Evolutionary conservation across 2,329 filamentous ascomycete species (phyloP).

Genomic region (Aspergillus felis): DNA sequence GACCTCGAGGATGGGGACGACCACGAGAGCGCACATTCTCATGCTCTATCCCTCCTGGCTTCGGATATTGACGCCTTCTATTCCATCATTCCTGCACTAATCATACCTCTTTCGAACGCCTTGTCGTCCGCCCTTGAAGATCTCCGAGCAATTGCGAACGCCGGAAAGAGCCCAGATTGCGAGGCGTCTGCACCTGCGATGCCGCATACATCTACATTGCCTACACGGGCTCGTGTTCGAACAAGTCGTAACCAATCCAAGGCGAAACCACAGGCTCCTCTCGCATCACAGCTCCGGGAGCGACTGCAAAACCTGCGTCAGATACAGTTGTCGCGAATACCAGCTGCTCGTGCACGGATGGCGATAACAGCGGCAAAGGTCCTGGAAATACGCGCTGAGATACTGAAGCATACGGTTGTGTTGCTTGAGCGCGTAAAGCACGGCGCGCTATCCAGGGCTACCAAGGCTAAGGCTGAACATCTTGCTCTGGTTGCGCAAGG

Average conservation of each 20-base stretch:
- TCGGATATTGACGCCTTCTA: constrained; percentile 36
- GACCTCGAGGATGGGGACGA: constrained; percentile 15
- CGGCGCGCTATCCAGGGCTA: constrained; percentile 32
- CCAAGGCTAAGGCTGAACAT: constrained; percentile 38
- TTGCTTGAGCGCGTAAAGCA: constrained; percentile 40
- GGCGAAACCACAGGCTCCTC: constrained; percentile 6
- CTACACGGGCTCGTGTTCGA: constrained; percentile 12
- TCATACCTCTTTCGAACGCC: constrained; percentile 20
- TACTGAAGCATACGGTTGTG: constrained; percentile 36
- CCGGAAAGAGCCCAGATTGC: constrained; percentile 8
- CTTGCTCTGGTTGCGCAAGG: constrained; percentile 35
- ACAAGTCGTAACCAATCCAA: constrained; percentile 6
- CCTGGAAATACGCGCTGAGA: constrained; percentile 26
- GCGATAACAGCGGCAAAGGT: constrained; percentile 33
- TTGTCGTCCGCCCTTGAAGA: constrained; percentile 23
- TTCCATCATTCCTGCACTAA: constrained; percentile 23
- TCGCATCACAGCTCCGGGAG: constrained; percentile 26
- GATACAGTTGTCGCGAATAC: constrained; percentile 31
- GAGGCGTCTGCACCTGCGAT: constrained; percentile 7
- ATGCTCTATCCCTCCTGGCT: constrained; percentile 29
- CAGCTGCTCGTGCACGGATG: constrained; percentile 30
- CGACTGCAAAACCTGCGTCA: constrained; percentile 27
- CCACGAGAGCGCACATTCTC: constrained; percentile 17
- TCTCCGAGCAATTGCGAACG: constrained; percentile 25
- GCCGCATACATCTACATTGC: constrained; percentile 6